Conservation (phyloP, 495 filamentous ascomycete species). For the Acidomyces sp. region DNA sequence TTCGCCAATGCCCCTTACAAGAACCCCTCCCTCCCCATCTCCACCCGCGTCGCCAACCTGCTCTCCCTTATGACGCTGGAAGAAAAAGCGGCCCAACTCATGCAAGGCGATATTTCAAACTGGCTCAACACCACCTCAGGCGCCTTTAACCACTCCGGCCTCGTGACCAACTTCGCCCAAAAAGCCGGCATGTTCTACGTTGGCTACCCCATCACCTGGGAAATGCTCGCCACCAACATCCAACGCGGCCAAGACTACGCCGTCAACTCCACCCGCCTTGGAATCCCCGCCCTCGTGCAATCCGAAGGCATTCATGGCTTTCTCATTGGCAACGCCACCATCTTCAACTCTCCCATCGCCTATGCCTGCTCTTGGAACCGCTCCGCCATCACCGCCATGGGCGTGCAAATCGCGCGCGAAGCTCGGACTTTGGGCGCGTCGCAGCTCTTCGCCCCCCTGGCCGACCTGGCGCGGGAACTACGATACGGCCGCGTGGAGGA, state of each 20-base stretch:
- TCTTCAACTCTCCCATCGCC: conserved; percentile 61
- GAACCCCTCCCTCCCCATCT: conserved; percentile 44
- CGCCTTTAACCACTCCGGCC: conserved; percentile 48
- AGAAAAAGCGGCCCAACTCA: conserved; percentile 54
- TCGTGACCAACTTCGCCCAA: conserved; percentile 49
- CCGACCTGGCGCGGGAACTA: conserved; percentile 53
- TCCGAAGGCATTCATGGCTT: conserved; percentile 60
- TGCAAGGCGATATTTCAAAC: conserved; percentile 49
- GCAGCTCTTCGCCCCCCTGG: conserved; percentile 55
- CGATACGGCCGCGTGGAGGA: conserved; percentile 60
- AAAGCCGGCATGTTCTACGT: conserved; percentile 58
- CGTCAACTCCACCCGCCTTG: conserved; percentile 41
- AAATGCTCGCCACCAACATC: conserved; percentile 47
- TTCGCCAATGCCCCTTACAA: conserved; percentile 37
- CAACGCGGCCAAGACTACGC: conserved; percentile 52
- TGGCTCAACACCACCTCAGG: conserved; percentile 51
- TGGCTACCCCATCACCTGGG: conserved; percentile 49
- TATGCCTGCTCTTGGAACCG: conserved; percentile 55
- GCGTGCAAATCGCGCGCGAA: conserved; percentile 44
- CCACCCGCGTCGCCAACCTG: conserved; percentile 49
- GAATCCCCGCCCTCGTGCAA: conserved; percentile 57
- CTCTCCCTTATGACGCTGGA: conserved; percentile 55
- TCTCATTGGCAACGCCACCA: conserved; percentile 54
- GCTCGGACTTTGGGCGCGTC: conserved; percentile 49
- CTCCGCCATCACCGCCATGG: conserved; percentile 45